These are phyloP conservation scores for Salix exigua DNA, from an alignment of 345 rosid genomes.

Conservation along the genomic window DNA sequence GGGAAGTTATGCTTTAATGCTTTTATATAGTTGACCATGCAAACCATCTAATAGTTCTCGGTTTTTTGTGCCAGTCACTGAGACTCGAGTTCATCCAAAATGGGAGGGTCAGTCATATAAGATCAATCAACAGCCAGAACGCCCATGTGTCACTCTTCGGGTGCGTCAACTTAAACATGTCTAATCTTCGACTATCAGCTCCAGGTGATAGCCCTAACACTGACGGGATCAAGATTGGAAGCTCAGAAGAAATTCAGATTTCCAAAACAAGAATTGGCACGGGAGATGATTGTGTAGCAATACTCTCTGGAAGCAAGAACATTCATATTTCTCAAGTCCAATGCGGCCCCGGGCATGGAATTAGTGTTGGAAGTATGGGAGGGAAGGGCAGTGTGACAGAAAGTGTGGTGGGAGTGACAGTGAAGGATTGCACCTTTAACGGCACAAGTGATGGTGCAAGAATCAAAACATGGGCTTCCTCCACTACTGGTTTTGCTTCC, in stretches of 20 bases:
- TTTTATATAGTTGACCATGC: no score
- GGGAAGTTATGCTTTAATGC: no score
- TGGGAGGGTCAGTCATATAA: neutral
- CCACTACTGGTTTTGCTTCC: conserved; percentile 4
- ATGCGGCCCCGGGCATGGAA: conserved; percentile 52
- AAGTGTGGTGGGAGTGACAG: conserved; percentile 9
- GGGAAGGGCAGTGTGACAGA: neutral
- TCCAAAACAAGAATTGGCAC: conserved; percentile 37
- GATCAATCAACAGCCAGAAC: conserved; percentile 26
- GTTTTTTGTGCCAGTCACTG: no score
- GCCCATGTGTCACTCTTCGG: conserved; percentile 20
- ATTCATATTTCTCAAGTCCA: conserved; percentile 28
- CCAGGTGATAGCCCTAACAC: conserved; percentile 61
- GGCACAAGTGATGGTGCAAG: conserved; percentile 28
- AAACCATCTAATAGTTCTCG: no score
- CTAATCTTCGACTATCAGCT: conserved; percentile 23
- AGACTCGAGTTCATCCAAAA: no score
- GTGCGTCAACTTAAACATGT: neutral
- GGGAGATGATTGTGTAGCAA: conserved; percentile 57
- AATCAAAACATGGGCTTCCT: conserved; percentile 32
- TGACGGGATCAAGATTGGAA: conserved; percentile 48
- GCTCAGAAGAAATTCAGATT: conserved; percentile 27
- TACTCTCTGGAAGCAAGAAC: conserved; percentile 37
- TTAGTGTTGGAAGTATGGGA: conserved; percentile 45
- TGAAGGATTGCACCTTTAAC: conserved; percentile 12